phyloP scores from a whole-genome alignment of 2,329 filamentous ascomycete species.

The Helotiales sp. region DNA sequence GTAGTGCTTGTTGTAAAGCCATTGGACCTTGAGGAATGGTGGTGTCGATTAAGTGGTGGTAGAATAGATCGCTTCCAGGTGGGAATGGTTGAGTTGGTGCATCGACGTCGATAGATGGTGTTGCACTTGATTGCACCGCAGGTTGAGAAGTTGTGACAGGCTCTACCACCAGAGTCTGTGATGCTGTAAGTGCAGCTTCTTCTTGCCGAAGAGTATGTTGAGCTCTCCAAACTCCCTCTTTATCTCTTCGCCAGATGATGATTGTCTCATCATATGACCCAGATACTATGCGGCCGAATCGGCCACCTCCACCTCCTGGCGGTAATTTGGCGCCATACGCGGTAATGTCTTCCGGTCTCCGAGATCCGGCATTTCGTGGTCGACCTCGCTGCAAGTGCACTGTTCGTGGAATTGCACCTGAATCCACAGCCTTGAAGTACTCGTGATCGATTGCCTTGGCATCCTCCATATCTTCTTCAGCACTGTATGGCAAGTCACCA shows the following conservation, averaged over 20 bases:
- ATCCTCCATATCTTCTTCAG: conserved; percentile 73
- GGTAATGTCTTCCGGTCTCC: conserved; percentile 74
- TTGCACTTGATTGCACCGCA: neutral
- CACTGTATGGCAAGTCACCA: conserved; percentile 82
- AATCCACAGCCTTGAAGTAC: conserved; percentile 67
- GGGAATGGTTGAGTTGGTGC: conserved; percentile 36
- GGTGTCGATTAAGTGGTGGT: conserved; percentile 58
- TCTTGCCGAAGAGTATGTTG: conserved; percentile 78
- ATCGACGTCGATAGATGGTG: conserved; percentile 12
- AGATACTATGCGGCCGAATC: conserved; percentile 92
- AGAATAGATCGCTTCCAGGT: conserved; percentile 47
- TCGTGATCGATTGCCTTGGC: conserved; percentile 74
- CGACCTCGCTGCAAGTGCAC: conserved; percentile 43
- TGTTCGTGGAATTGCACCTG: conserved; percentile 49
- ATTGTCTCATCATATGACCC: conserved; percentile 96
- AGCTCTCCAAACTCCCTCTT: conserved; percentile 82
- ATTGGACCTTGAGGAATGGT: conserved; percentile 56
- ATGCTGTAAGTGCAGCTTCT: conserved; percentile 63
- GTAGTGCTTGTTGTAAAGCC: conserved; percentile 44
- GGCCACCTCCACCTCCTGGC: conserved; percentile 86
- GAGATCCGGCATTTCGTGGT: conserved; percentile 66
- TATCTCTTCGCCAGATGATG: conserved; percentile 90
- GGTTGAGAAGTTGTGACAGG: conserved; percentile 2
- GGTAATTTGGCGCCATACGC: conserved; percentile 86
- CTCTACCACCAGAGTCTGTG: conserved; percentile 19